Conservation (phyloP, 331 rosid species). For the Quercus phellos region DNA sequence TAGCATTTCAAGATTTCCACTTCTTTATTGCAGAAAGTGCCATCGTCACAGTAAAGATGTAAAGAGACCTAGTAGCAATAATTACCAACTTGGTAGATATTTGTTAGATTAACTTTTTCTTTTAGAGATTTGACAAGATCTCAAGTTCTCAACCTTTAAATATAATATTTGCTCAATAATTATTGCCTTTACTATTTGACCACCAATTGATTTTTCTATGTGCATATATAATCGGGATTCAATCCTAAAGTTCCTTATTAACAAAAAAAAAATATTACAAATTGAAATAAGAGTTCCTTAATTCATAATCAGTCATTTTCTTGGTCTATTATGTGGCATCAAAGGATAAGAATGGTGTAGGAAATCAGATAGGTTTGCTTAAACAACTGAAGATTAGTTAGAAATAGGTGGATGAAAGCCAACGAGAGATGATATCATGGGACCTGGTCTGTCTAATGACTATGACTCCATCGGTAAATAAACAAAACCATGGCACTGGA, state of each 20-base stretch:
- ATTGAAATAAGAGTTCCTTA: background rate
- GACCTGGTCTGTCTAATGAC: background rate
- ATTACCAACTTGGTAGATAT: no score
- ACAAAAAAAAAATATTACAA: no score
- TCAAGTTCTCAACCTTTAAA: no score
- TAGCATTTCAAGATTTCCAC: background rate
- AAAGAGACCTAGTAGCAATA: no score
- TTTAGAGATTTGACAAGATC: no score
- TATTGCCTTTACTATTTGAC: no score
- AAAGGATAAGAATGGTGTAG: slow-evolving; percentile 10
- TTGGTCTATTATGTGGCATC: slow-evolving; percentile 1
- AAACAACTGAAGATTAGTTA: slow-evolving; percentile 30
- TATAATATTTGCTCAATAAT: no score
- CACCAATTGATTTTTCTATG: no score
- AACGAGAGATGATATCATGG: slow-evolving; percentile 12
- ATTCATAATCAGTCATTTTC: slow-evolving; percentile 4
- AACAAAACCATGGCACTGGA: background rate
- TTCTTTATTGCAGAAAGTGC: background rate
- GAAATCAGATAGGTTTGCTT: slow-evolving; percentile 9
- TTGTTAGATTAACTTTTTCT: no score
- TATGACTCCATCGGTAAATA: background rate
- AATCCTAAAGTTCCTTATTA: no score
- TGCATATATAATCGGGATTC: no score
- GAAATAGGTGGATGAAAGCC: slow-evolving; percentile 18
- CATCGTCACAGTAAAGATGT: background rate